These are phyloP conservation scores for Gynochthodes officinalis DNA, from an alignment of 257 asterid genomes.

Conservation along the genomic window DNA sequence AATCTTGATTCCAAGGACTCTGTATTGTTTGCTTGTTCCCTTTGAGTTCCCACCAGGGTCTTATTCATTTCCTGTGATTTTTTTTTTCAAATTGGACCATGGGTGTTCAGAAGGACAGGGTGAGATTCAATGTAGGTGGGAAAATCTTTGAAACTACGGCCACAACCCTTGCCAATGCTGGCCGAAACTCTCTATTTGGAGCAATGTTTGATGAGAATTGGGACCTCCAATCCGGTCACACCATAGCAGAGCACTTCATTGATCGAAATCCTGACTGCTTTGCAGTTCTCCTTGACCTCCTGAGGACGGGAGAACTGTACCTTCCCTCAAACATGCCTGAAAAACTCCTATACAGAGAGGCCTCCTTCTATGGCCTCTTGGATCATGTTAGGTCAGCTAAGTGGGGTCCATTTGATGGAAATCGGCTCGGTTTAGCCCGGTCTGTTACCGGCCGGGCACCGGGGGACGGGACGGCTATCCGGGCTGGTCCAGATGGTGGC, in stretches of 20 bases:
- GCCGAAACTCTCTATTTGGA: slow-evolving; percentile 79
- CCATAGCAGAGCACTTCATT: slow-evolving; percentile 59
- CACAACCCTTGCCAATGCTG: slow-evolving; percentile 88
- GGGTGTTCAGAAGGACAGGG: slow-evolving; percentile 82
- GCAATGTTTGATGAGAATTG: slow-evolving; percentile 83
- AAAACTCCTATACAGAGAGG: slow-evolving; percentile 64
- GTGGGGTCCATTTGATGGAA: slow-evolving; percentile 88
- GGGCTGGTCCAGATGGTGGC: slow-evolving; percentile 91
- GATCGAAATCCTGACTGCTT: slow-evolving; percentile 91
- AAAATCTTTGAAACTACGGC: slow-evolving; percentile 74
- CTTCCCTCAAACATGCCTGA: slow-evolving; percentile 65
- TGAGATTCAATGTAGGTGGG: slow-evolving; percentile 81
- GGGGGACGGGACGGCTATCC: slow-evolving; percentile 83
- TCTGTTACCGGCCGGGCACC: slow-evolving; percentile 73
- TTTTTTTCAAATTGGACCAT: slow-evolving; percentile 27
- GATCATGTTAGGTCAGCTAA: slow-evolving; percentile 78
- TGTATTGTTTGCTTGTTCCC: neutral
- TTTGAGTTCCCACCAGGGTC: neutral
- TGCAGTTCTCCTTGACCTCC: slow-evolving; percentile 75
- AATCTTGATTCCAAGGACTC: slow-evolving; percentile 6
- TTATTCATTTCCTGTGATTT: neutral
- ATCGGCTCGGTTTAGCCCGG: slow-evolving; percentile 46
- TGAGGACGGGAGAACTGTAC: slow-evolving; percentile 81
- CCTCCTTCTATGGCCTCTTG: slow-evolving; percentile 64
- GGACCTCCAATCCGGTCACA: slow-evolving; percentile 48